phyloP scores from a whole-genome alignment of 2,329 filamentous ascomycete species.

The Zopfia rhizophila region DNA sequence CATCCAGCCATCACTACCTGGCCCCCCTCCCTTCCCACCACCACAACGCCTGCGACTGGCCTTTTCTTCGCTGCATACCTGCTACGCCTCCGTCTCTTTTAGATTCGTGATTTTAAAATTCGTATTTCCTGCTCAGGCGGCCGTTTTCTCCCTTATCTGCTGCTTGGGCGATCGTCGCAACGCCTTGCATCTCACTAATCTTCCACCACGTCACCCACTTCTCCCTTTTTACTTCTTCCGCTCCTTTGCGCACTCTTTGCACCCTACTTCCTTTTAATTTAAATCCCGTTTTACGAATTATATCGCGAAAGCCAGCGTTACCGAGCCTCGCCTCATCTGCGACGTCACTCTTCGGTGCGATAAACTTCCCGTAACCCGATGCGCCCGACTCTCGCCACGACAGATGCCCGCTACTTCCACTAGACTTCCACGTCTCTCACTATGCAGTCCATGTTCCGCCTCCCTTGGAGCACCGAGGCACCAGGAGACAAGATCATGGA shows the following conservation, averaged over 20 bases:
- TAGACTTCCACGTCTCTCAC: slow-evolving; percentile 48
- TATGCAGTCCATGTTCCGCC: slow-evolving; percentile 64
- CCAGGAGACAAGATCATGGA: slow-evolving; percentile 56
- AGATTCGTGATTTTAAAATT: slow-evolving; percentile 34
- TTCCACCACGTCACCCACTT: slow-evolving; percentile 44
- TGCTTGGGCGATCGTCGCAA: slow-evolving; percentile 41
- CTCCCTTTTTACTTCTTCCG: slow-evolving; percentile 43
- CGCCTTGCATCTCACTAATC: slow-evolving; percentile 32
- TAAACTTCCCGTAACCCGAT: slow-evolving; percentile 38
- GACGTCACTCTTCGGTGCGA: slow-evolving; percentile 44
- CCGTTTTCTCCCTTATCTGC: slow-evolving; percentile 31
- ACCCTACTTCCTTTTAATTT: slow-evolving; percentile 45
- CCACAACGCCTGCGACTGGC: slow-evolving; percentile 30
- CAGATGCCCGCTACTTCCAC: slow-evolving; percentile 52
- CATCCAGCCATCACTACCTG: slow-evolving; percentile 10
- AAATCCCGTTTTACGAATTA: slow-evolving; percentile 17
- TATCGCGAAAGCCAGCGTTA: slow-evolving; percentile 23
- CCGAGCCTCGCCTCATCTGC: slow-evolving; percentile 29
- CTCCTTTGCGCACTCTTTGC: slow-evolving; percentile 44
- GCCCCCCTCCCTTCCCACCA: slow-evolving; percentile 10
- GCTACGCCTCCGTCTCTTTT: slow-evolving; percentile 33
- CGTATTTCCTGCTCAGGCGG: slow-evolving; percentile 29
- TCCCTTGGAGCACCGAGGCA: slow-evolving; percentile 59
- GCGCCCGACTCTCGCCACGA: slow-evolving; percentile 44
- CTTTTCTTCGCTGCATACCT: slow-evolving; percentile 35